Percentiles rank a stretch among this genome's conserved stretches.
These are phyloP conservation scores for Sanghuangporus sanghuang DNA, from an alignment of 1,284 basidiomycete genomes.

Conservation along the genomic window DNA sequence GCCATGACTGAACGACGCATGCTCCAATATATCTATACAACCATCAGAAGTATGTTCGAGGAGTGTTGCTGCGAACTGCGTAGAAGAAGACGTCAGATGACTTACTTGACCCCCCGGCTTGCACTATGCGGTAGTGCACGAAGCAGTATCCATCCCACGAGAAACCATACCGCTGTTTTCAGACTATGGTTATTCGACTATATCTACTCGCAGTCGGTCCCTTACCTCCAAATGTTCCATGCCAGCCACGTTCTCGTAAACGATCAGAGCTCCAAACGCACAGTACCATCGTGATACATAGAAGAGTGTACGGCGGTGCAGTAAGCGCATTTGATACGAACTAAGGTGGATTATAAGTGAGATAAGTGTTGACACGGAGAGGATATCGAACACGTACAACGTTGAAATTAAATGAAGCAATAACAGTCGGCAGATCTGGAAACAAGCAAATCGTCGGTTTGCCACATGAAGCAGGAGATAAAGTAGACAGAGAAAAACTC, in stretches of 20 bases:
- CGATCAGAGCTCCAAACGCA: constrained; percentile 32
- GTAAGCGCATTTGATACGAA: constrained; percentile 34
- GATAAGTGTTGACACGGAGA: neutral
- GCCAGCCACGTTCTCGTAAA: constrained; percentile 31
- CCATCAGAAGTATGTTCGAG: neutral
- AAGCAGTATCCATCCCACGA: constrained; percentile 33
- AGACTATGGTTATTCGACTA: neutral
- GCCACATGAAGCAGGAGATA: neutral
- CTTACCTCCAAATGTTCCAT: constrained; percentile 32
- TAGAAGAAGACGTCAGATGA: neutral
- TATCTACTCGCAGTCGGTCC: neutral
- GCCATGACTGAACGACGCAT: constrained; percentile 32
- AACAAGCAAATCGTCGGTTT: neutral
- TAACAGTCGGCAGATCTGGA: constrained; percentile 34
- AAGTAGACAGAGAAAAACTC: constrained; percentile 11
- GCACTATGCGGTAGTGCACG: constrained; percentile 27
- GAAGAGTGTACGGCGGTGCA: constrained; percentile 33
- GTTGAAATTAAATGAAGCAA: constrained; percentile 34
- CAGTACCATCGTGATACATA: constrained; percentile 30
- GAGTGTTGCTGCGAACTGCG: neutral
- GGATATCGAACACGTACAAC: constrained; percentile 18
- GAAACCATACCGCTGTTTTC: constrained; percentile 31
- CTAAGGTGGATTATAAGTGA: neutral
- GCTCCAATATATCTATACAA: constrained; percentile 29
- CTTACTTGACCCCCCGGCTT: constrained; percentile 23